A percentile compares a stretch with the other conserved stretches of the same genome.
These are phyloP conservation scores for Kazachstania kunashirensis DNA, from an alignment of 805 yeast species.

Conservation along the genomic window DNA sequence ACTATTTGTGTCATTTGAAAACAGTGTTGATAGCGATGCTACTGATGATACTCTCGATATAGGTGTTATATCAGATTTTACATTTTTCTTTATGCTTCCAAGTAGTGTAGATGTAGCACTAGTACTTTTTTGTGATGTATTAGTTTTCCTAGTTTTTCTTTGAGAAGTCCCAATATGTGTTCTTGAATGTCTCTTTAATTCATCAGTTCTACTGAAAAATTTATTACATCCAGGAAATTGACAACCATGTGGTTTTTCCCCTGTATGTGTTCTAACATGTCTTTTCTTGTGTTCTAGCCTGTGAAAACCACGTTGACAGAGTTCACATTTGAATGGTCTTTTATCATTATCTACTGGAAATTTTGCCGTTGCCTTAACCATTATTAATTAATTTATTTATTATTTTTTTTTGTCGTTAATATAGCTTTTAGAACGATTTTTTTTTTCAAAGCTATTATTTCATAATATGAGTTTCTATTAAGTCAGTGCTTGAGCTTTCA, in stretches of 20 bases:
- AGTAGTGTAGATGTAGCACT: background rate
- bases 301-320: constrained; percentile 67
- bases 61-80: background rate
- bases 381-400: too few species aligned
- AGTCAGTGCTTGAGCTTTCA: too few species aligned
- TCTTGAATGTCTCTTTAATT: constrained; percentile 61
- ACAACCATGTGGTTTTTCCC: constrained; percentile 75
- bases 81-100: background rate
- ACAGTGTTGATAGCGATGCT: background rate
- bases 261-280: constrained; percentile 72
- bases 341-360: constrained; percentile 17
- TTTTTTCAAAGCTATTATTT: too few species aligned
- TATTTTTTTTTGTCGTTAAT: too few species aligned
- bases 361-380: background rate
- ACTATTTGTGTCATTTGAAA: background rate
- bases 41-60: background rate
- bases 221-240: constrained; percentile 62
- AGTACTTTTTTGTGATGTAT: background rate
- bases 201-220: constrained; percentile 62
- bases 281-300: constrained; percentile 70
- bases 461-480: too few species aligned
- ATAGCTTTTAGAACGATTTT: too few species aligned
- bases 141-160: constrained; percentile 7
- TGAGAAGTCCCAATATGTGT: constrained; percentile 40
- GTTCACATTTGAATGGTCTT: constrained; percentile 65